A percentile compares a stretch with the other conserved stretches of the same genome.
phyloP scores from a whole-genome alignment of 345 rosid species.

The Capsella bursapastoris region DNA sequence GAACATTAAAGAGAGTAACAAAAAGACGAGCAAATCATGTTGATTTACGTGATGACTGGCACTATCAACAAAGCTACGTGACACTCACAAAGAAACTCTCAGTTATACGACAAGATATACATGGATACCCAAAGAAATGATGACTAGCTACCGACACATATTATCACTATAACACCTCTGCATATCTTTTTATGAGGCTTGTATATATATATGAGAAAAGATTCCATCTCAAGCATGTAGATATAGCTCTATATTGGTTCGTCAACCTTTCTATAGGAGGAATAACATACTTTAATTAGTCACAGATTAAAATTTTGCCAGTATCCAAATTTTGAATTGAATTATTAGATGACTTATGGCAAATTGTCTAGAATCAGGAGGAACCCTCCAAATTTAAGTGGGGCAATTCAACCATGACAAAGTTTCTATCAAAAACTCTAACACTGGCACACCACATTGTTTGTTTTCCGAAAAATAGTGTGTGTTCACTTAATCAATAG shows the following conservation, averaged over 20 bases:
- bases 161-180: background rate
- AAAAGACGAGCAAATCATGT: background rate
- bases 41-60: background rate
- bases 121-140: background rate
- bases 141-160: background rate
- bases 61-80: background rate
- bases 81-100: background rate
- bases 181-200: background rate
- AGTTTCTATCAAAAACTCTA: background rate
- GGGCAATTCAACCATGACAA: background rate
- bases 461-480: no score
- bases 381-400: background rate
- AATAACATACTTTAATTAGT: no score
- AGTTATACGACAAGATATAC: background rate
- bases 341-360: background rate
- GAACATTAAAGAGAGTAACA: no score
- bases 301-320: background rate
- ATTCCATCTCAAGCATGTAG: background rate
- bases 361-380: background rate
- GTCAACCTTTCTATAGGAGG: no score
- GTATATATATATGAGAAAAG: background rate
- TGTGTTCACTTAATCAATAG: background rate
- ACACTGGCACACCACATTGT: background rate
- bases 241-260: background rate
- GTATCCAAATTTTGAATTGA: background rate